Evolutionary conservation across 2,329 filamentous ascomycete species (phyloP).

Genomic region (Setomelanomma holmii): DNA sequence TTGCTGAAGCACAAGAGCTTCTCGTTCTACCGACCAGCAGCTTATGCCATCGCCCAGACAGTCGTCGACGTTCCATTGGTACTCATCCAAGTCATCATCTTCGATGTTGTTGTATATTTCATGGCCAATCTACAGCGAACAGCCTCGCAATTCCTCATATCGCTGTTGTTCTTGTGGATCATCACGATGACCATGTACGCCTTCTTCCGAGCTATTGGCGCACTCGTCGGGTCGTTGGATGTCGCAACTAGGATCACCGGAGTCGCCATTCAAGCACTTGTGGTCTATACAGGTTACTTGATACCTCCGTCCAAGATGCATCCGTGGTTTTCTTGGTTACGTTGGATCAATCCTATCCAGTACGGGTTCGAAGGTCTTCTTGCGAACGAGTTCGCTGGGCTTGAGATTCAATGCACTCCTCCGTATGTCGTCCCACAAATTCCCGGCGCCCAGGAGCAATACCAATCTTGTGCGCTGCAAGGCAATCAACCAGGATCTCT

Average conservation of each 20-base stretch:
- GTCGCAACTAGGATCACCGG: conserved; percentile 50
- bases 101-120: conserved; percentile 68
- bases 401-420: conserved; percentile 62
- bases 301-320: conserved; percentile 51
- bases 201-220: conserved; percentile 49
- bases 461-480: conserved; percentile 67
- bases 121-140: conserved; percentile 65
- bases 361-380: conserved; percentile 74
- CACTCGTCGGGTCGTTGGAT: conserved; percentile 45
- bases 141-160: conserved; percentile 69
- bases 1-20: conserved; percentile 75
- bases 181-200: conserved; percentile 54
- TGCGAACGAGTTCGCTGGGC: conserved; percentile 72
- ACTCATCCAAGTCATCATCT: conserved; percentile 64
- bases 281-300: conserved; percentile 51
- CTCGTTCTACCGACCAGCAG: conserved; percentile 70
- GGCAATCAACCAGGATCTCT: conserved; percentile 62
- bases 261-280: conserved; percentile 49
- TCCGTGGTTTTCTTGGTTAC: conserved; percentile 50
- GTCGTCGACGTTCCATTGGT: conserved; percentile 65
- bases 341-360: conserved; percentile 64
- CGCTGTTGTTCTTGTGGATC: conserved; percentile 68
- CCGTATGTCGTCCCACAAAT: conserved; percentile 65
- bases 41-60: conserved; percentile 65
- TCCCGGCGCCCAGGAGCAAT: conserved; percentile 53